Evolutionary conservation across 2,329 filamentous ascomycete species (phyloP).

Genomic region (Tolypocladium tropicale): DNA sequence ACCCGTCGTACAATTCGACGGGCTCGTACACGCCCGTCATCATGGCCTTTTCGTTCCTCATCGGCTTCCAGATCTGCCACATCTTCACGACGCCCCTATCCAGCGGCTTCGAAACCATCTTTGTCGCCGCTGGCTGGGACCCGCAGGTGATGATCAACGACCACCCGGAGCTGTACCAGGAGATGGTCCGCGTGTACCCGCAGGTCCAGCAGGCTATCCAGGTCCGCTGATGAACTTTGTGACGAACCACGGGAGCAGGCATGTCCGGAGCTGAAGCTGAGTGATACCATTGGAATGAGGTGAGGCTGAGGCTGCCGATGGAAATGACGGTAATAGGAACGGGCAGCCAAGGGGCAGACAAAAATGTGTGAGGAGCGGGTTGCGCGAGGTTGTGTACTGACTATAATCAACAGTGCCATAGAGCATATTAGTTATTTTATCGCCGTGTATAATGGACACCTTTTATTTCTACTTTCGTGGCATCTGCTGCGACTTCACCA

Average conservation of each 20-base stretch:
- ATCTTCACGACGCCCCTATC: constrained; percentile 82
- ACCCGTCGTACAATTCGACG: constrained; percentile 63
- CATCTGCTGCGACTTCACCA: neutral
- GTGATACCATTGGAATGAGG: neutral
- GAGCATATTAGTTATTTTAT: neutral
- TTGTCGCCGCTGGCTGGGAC: constrained; percentile 65
- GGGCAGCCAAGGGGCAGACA: too few relatives aligned
- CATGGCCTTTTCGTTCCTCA: constrained; percentile 77
- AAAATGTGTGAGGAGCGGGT: neutral
- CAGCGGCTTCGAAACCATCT: constrained; percentile 85
- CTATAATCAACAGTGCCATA: neutral
- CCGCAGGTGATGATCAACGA: constrained; percentile 67
- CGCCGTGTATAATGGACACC: neutral
- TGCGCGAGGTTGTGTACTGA: neutral
- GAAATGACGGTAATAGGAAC: neutral
- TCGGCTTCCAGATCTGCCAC: constrained; percentile 82
- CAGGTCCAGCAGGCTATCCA: constrained; percentile 68
- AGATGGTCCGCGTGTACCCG: constrained; percentile 75
- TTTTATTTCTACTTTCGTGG: neutral
- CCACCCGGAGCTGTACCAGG: constrained; percentile 71
- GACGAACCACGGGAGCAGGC: neutral
- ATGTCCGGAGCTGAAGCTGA: neutral
- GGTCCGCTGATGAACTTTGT: constrained; percentile 4
- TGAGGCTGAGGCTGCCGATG: neutral
- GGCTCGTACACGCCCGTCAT: constrained; percentile 66